Percentiles rank a stretch among this genome's conserved stretches.
phyloP scores from a whole-genome alignment of 1,284 basidiomycete genomes.

The Rhodotorula glutinis region DNA sequence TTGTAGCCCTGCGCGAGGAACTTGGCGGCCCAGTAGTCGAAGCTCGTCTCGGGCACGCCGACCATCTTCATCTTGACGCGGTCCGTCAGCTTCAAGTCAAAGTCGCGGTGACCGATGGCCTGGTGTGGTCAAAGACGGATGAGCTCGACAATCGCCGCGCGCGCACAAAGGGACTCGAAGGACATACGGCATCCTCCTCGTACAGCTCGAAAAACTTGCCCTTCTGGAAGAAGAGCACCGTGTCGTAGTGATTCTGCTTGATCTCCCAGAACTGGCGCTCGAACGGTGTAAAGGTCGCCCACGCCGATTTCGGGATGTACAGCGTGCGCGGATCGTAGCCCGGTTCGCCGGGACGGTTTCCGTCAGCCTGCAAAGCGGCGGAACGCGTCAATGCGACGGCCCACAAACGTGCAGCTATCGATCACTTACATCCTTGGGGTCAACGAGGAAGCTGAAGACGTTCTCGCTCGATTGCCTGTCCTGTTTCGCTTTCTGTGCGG shows the following conservation, averaged over 20 bases:
- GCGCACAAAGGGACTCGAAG: no score
- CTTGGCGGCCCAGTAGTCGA: slow-evolving; percentile 86
- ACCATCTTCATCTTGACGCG: slow-evolving; percentile 99
- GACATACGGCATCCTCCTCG: slow-evolving; percentile 74
- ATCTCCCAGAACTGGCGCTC: slow-evolving; percentile 98
- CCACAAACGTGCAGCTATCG: background rate
- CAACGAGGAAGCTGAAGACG: slow-evolving; percentile 75
- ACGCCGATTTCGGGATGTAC: slow-evolving; percentile 71
- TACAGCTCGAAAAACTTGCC: slow-evolving; percentile 64
- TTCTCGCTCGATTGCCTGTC: slow-evolving; percentile 77
- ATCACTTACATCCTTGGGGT: slow-evolving; percentile 64
- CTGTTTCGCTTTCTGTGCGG: slow-evolving; percentile 55
- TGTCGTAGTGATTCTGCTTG: slow-evolving; percentile 72
- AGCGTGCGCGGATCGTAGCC: slow-evolving; percentile 93
- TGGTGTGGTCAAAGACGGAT: background rate
- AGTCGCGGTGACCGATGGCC: slow-evolving; percentile 79
- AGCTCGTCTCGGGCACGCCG: slow-evolving; percentile 86
- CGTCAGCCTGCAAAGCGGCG: slow-evolving; percentile 66
- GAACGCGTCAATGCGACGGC: background rate
- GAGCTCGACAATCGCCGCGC: background rate
- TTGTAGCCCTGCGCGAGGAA: slow-evolving; percentile 40
- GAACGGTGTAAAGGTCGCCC: slow-evolving; percentile 88
- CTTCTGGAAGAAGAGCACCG: slow-evolving; percentile 94
- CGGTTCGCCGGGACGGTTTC: slow-evolving; percentile 70
- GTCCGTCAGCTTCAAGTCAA: slow-evolving; percentile 85